Evolutionary conservation across 2,329 filamentous ascomycete species (phyloP), one percentile per base, ranked within the genome.

Genomic region (Fusarium sp.): DNA sequence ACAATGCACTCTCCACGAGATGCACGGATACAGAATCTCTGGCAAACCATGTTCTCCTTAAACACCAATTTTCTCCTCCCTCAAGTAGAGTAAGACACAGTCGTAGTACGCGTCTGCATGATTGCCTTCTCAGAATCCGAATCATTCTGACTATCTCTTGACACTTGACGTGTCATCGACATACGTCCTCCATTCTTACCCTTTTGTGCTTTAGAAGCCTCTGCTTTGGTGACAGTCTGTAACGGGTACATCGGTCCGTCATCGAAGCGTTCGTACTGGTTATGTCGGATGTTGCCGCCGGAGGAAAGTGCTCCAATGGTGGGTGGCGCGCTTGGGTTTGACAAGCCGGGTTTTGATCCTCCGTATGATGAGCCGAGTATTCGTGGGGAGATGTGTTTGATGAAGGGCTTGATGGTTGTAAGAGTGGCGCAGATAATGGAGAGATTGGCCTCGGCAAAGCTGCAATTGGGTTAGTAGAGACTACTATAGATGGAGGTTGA

Each of bases 371-470:
- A 55, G 4, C 63, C 54, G 8, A 66, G 54, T 9, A 70, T 57
- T 18, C 31, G 50, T 20, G 67, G 66, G 2, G 43, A 66, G 12
- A 70, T 38, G n/a, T 69, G 66, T 11, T 55, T 66, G 26, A 70
- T 16, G 13, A 70, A 70, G 2, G 49, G 67, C 3, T 66, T 63
- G n/a, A 70, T 23, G 1, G 66, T 70, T 6, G 67, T 56, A 1
- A 70, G 50, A 5, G 56, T 54, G 4, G 53, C 67, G 16, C 66
- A 69, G 5, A 70, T 69, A 6, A 61, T 62, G 5, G 67, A 69
- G 11, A 70, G 66, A 5, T 70, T 69, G 10, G 62, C 53, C 21
- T 70, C 62, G 3, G 57, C 66, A 16, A 70, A 57, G 12, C 67
- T 70, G 8, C 6, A 24, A 3, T 33, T 1, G 5, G 6, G 3